Base-by-base conservation (phyloP, 192 early-diverging fungal species). In the Entomortierella beljakovae region DNA sequence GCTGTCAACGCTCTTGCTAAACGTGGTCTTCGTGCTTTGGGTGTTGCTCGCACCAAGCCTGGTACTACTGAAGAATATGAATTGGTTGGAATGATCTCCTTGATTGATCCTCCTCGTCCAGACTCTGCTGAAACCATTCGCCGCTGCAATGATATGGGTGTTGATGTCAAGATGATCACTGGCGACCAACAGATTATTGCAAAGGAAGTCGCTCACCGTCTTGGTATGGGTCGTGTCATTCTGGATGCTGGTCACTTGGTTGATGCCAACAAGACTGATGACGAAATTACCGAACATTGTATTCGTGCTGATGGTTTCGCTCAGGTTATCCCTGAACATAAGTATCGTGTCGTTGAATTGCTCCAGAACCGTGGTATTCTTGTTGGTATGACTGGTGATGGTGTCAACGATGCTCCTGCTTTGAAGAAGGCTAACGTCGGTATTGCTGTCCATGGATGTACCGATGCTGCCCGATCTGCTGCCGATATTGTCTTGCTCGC, bases 271-370 rank as follows among this genome's bases (percentile, higher is more conserved):
- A 89, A 87, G 48, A 83, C 85, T 20, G 96, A 98, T 57, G 93
- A 92, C 61, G 91, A 92, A 66, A 84, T 97, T 22, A 94, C 92
- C 42, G 90, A 94, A 77, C 91, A 95, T 74, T 94, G 93, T 71
- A 85, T 89, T 35, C 92, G 94, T 65, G 93, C 94, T 15, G 97
- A 98, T 81, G 97, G 97, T 43, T 98, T 98, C 82, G 97, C 95
- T n/a, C 94, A 97, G 76, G 97, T 98, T 42, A 97, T 96, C 82
- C 97, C 97, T 38, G 97, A 98, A 81, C 96, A 98, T 92, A 98
- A 98, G 84, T 97, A 94, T 85, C 88, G 91, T 42, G 96, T 98
- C 8, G 97, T 98, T 38, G 96, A 98, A 83, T 80, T 97, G 40
- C 84, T 98, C 31, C 97, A 98, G 81, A 92, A 95, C 31, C 89